Evolutionary conservation across 2,329 filamentous ascomycete genomes (phyloP).

Genomic region (Ascochyta koolunga): DNA sequence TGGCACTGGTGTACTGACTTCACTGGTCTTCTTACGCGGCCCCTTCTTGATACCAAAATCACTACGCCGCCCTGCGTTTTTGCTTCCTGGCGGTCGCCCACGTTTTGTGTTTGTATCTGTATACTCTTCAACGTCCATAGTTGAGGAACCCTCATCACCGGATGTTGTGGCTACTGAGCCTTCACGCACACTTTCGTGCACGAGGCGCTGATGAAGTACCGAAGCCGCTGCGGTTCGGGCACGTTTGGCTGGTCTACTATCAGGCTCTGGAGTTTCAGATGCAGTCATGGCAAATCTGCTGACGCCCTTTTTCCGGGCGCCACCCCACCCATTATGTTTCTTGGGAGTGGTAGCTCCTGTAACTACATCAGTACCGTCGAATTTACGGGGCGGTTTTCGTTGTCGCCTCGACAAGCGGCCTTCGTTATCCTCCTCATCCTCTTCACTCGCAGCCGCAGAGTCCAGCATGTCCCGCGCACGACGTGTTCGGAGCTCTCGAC

Average conservation of each 20-base stretch:
- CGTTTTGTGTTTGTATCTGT: constrained; percentile 34
- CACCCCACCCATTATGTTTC: constrained; percentile 47
- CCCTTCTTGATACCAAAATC: constrained; percentile 59
- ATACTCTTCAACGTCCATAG: constrained; percentile 39
- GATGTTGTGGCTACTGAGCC: constrained; percentile 48
- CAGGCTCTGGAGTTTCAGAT: constrained; percentile 47
- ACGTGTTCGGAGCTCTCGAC: constrained; percentile 55
- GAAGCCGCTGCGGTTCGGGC: constrained; percentile 33
- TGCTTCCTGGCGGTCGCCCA: constrained; percentile 52
- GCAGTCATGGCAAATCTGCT: constrained; percentile 38
- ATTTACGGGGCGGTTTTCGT: constrained; percentile 43
- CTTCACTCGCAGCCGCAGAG: constrained; percentile 46
- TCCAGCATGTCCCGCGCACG: constrained; percentile 49
- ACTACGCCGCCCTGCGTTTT: constrained; percentile 53
- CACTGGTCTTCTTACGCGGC: constrained; percentile 48
- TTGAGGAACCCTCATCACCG: constrained; percentile 44
- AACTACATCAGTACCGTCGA: constrained; percentile 41
- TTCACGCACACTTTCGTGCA: constrained; percentile 53
- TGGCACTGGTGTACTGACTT: constrained; percentile 27
- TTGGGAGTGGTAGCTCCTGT: constrained; percentile 41
- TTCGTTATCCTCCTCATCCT: constrained; percentile 45
- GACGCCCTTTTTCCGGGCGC: constrained; percentile 46
- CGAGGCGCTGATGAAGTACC: constrained; percentile 48
- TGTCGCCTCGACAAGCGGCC: constrained; percentile 41
- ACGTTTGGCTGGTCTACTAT: constrained; percentile 38